These are phyloP conservation scores for Sophora flavescens DNA, from an alignment of 306 rosid species.

Conservation along the genomic window DNA sequence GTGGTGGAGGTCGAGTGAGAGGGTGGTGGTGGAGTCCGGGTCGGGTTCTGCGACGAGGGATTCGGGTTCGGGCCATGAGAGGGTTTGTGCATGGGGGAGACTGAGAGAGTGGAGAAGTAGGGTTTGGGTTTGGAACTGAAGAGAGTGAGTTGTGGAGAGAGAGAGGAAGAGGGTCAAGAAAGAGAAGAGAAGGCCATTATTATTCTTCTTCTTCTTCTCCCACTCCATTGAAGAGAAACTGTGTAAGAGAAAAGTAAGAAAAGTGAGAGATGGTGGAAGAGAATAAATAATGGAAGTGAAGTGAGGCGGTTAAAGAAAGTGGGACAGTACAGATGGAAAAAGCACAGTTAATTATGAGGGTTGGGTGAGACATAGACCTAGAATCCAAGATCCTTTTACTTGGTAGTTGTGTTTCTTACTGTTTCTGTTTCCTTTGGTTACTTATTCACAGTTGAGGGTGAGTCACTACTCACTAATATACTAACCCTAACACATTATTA, in stretches of 20 bases:
- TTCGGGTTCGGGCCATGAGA: conserved; percentile 59
- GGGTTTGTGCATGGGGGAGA: conserved; percentile 52
- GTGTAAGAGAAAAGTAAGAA: not conserved
- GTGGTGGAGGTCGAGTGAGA: conserved; percentile 70
- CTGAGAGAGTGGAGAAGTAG: conserved; percentile 61
- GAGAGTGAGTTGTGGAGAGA: conserved; percentile 44
- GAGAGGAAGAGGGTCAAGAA: conserved; percentile 43
- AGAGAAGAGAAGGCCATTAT: conserved; percentile 38
- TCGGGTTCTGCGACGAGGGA: conserved; percentile 33
- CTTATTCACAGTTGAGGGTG: too few relatives aligned
- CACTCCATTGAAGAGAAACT: conserved; percentile 54
- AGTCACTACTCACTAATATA: too few relatives aligned
- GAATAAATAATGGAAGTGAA: conserved; percentile 32
- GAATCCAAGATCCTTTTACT: too few relatives aligned
- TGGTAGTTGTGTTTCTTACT: too few relatives aligned
- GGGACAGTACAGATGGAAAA: too few relatives aligned
- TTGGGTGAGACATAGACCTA: too few relatives aligned
- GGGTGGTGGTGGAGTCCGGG: conserved; percentile 12
- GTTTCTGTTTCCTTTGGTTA: too few relatives aligned
- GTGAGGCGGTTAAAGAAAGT: not conserved
- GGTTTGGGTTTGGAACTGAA: conserved; percentile 56
- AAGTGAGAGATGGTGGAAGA: not conserved
- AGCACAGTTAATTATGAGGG: too few relatives aligned
- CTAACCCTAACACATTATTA: too few relatives aligned
- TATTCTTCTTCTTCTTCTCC: not conserved